Evolutionary conservation across 2,329 filamentous ascomycete species (phyloP), one percentile per base, ranked within the genome.

Genomic region (Purpureocillium takamizusanense): DNA sequence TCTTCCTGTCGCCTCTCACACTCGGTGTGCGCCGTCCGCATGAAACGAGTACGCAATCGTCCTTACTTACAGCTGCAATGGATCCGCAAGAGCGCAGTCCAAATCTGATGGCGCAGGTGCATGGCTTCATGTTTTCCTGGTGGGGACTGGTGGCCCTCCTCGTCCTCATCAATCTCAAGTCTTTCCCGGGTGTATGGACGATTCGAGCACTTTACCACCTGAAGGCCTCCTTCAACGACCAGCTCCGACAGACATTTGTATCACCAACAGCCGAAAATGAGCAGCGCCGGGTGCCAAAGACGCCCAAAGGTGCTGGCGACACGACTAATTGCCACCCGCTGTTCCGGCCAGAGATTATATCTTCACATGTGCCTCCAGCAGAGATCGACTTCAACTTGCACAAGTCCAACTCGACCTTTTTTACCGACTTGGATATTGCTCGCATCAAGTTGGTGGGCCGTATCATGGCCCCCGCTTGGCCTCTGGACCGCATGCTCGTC

Each of bases 311-410:
- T 7, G 11, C 7, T 13, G 7, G 13, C 10, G 30, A 41, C 8
- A 33, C 39, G 2, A 37, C 36, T 15, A 23, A 28, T 23, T 12
- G 34, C 9, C 39, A 41, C 25, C 39, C 39, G 2, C 30, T 41
- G 21, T 41, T 41, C 16, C 30, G 23, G 28, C 23, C 35, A 25
- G 39, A 37, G 15, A 14, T 34, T 18, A 41, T 37, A 13, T 37
- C 28, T 4, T 37, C 39, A 2, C 31, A 41, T 25, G 39, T 37
- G 11, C 23, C 39, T 7, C 31, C 34, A 7, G 12, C 33, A 9
- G 39, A 41, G 12, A 33, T 41, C 27, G 39, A 41, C 27, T 33
- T 41, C 30, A 41, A 41, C 27, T 13, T 41, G 13, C 39, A 41
- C 13, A 41, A 35, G 12, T 36, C 36, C n/a, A 38, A 41, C 16